These are phyloP conservation scores for Trichoderma hamatum DNA, from an alignment of 2,329 filamentous ascomycete genomes.

Conservation along the genomic window DNA sequence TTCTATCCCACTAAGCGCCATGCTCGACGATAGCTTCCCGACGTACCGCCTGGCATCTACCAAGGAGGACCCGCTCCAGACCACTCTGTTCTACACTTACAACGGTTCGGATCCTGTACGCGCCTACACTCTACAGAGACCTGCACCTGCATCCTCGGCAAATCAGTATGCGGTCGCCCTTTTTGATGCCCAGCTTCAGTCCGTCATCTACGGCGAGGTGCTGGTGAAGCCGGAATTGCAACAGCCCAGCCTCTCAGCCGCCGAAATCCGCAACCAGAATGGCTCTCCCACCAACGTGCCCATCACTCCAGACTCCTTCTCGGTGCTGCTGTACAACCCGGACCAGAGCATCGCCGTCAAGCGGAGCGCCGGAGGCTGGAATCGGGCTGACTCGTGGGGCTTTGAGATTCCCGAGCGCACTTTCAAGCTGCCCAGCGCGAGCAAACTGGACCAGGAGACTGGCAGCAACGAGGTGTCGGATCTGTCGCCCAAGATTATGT, in stretches of 20 bases:
- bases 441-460: constrained; percentile 74
- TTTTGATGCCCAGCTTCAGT: constrained; percentile 77
- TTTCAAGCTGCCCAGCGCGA: constrained; percentile 79
- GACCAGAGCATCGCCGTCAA: constrained; percentile 78
- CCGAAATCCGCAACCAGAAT: constrained; percentile 73
- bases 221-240: constrained; percentile 83
- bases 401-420: constrained; percentile 88
- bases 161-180: constrained; percentile 88
- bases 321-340: constrained; percentile 90
- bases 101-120: constrained; percentile 79
- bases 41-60: constrained; percentile 62
- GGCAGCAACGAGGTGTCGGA: constrained; percentile 45
- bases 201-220: constrained; percentile 86
- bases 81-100: constrained; percentile 63
- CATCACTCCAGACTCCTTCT: constrained; percentile 75
- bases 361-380: constrained; percentile 76
- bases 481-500: constrained; percentile 73
- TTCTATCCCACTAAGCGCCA: constrained; percentile 47
- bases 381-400: constrained; percentile 79
- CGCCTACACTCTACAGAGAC: constrained; percentile 79
- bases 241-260: constrained; percentile 77
- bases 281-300: constrained; percentile 64
- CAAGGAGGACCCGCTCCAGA: constrained; percentile 58
- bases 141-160: constrained; percentile 66
- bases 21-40: constrained; percentile 95